Base-by-base conservation (phyloP, 2,329 filamentous ascomycete genomes). In the Fusarium incarnatum region DNA sequence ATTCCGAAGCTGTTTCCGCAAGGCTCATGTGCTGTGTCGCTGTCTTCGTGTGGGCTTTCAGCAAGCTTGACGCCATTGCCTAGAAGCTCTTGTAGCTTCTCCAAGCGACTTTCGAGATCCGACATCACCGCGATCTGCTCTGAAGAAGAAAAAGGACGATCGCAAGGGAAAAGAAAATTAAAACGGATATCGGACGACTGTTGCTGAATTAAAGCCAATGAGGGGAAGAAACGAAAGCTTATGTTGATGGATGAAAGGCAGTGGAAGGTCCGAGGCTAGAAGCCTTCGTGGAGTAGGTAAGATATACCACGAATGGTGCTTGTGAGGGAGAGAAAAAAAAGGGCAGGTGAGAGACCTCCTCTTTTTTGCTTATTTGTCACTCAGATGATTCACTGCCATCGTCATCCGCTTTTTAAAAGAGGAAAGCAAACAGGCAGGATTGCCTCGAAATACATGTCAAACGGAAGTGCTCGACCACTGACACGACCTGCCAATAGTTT, bases 11-110 rank as follows among this genome's bases (percentile, higher is more conserved):
- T 47, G 15, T 47, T 61, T 25, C 49, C 22, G 16, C 12, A 13
- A 18, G 30, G 44, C 2, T 22, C 23, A 13, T 40, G 28, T 18
- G 34, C 6, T n/a, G 34, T 37, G 20, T 57, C n/a, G 37, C 54
- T 58, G 12, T 65, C 37, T 5, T 58, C 30, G 30, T 57, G 44
- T 8, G 49, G 32, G 3, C 22, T 59, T n/a, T 73, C 70, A 3
- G 50, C 57, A 16, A 75, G 49, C 25, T 60, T 62, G 6, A 75
- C 72, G 8, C 47, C 56, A 30, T 72, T 63, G 18, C 73, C 75
- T 18, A 77, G 52, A 27, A 73, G 41, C 8, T 23, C 45, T 45
- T 68, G 69, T 22, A 77, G 69, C 57, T 46, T 64, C 64, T 71
- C 65, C 25, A 77, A 47, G 13, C 72, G 76, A 32, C 46, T 45